Conservation (phyloP, 75 land plant genomes). For the Isoetes taiwanensis region DNA sequence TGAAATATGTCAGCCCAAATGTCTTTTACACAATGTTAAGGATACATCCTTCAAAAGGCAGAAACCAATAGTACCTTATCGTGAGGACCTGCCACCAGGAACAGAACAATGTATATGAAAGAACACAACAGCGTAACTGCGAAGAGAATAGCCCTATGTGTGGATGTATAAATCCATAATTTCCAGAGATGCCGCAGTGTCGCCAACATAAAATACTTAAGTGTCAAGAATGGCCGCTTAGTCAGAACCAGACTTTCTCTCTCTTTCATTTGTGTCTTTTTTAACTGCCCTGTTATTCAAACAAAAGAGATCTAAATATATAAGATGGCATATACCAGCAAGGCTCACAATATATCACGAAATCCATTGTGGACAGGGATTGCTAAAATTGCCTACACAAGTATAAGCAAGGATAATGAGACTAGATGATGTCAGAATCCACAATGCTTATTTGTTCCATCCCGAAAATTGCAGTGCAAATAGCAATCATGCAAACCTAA, state of each 20-base stretch:
- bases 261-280: no score
- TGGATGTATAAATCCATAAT: slow-evolving; percentile 27
- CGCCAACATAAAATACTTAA: slow-evolving; percentile 43
- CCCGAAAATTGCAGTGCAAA: no score
- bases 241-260: slow-evolving; percentile 41
- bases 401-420: no score
- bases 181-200: slow-evolving; percentile 23
- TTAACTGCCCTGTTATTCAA: no score
- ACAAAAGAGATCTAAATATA: no score
- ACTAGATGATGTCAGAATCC: no score
- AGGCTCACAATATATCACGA: no score
- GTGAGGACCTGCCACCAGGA: slow-evolving; percentile 44
- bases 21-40: background rate
- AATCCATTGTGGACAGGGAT: no score
- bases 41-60: background rate
- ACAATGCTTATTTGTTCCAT: no score
- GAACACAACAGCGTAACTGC: slow-evolving; percentile 16
- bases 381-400: no score
- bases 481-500: no score
- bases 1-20: background rate
- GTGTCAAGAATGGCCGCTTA: slow-evolving; percentile 48
- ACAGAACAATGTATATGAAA: slow-evolving; percentile 13
- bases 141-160: slow-evolving; percentile 32
- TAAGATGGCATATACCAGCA: no score
- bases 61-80: slow-evolving; percentile 39